Percentiles rank a stretch among this genome's conserved stretches.
These are phyloP conservation scores for Cyclocybe cylindracea DNA, from an alignment of 768 basidiomycete genomes.

Conservation along the genomic window DNA sequence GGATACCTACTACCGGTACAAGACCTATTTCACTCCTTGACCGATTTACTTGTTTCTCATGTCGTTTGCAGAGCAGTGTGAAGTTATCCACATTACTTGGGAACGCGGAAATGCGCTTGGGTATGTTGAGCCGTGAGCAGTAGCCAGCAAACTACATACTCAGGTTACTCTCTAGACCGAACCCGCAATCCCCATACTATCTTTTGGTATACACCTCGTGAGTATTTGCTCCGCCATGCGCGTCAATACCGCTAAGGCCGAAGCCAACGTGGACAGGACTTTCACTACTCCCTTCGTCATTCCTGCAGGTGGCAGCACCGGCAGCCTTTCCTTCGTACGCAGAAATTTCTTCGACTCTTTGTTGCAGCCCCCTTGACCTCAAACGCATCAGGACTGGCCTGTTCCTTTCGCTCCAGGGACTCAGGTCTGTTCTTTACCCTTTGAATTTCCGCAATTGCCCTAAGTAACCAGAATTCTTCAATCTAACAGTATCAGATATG, in stretches of 20 bases:
- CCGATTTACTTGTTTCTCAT: not conserved
- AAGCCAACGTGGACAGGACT: slow-evolving; percentile 27
- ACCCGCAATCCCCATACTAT: slow-evolving; percentile 52
- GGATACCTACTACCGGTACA: slow-evolving; percentile 37
- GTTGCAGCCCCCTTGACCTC: not conserved
- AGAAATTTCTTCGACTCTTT: not conserved
- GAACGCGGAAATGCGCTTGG: slow-evolving; percentile 33
- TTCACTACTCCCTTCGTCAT: slow-evolving; percentile 52
- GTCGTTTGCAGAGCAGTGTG: slow-evolving; percentile 37
- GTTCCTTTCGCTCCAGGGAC: slow-evolving; percentile 60
- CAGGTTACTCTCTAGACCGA: slow-evolving; percentile 35
- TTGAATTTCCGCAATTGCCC: not conserved
- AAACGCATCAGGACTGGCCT: slow-evolving; percentile 43
- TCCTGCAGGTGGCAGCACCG: slow-evolving; percentile 40
- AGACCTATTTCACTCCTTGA: not conserved
- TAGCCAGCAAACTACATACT: not conserved
- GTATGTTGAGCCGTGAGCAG: slow-evolving; percentile 20
- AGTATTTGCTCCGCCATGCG: slow-evolving; percentile 16
- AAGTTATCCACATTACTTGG: slow-evolving; percentile 43
- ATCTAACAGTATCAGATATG: slow-evolving; percentile 55
- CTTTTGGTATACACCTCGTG: slow-evolving; percentile 61
- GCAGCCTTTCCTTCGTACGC: slow-evolving; percentile 24
- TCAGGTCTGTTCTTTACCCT: slow-evolving; percentile 31
- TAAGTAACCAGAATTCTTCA: not conserved
- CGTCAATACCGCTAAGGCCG: too few relatives aligned